Evolutionary conservation across 768 basidiomycete species (phyloP).

Genomic region (Flagelloscypha sp.): DNA sequence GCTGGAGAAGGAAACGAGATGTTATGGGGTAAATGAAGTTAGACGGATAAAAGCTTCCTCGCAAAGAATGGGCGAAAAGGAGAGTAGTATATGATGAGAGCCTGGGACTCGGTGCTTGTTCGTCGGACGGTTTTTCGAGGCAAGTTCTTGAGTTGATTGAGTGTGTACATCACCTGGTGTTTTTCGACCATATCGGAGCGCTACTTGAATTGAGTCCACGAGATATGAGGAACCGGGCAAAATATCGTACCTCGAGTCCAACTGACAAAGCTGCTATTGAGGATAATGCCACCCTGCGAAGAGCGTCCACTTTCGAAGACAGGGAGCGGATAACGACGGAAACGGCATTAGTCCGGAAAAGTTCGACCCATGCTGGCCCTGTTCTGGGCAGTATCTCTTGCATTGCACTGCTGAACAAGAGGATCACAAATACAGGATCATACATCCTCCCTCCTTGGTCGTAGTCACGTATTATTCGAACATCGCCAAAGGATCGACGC

Average conservation of each 20-base stretch:
- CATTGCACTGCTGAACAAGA: constrained; percentile 62
- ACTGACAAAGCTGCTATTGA: constrained; percentile 57
- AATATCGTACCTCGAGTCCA: constrained; percentile 48
- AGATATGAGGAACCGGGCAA: neutral
- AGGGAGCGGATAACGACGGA: constrained; percentile 66
- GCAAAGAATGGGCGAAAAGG: constrained; percentile 73
- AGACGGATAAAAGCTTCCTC: constrained; percentile 79
- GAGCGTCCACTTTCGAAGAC: constrained; percentile 51
- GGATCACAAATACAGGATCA: constrained; percentile 71
- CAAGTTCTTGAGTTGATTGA: constrained; percentile 59
- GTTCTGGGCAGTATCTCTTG: constrained; percentile 47
- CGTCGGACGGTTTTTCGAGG: constrained; percentile 27
- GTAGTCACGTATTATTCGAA: constrained; percentile 44
- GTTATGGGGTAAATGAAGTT: constrained; percentile 84
- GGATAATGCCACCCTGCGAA: constrained; percentile 54
- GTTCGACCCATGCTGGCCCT: constrained; percentile 73
- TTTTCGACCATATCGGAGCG: constrained; percentile 69
- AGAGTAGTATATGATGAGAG: constrained; percentile 76
- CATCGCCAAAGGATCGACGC: constrained; percentile 71
- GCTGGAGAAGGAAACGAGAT: constrained; percentile 83
- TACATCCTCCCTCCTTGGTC: constrained; percentile 43
- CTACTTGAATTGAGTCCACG: no score
- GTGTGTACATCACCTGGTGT: constrained; percentile 62
- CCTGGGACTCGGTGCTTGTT: constrained; percentile 39
- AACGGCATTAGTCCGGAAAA: constrained; percentile 75